These are phyloP conservation scores for Solanum etuberosum DNA, from an alignment of 257 asterid species.

Conservation along the genomic window DNA sequence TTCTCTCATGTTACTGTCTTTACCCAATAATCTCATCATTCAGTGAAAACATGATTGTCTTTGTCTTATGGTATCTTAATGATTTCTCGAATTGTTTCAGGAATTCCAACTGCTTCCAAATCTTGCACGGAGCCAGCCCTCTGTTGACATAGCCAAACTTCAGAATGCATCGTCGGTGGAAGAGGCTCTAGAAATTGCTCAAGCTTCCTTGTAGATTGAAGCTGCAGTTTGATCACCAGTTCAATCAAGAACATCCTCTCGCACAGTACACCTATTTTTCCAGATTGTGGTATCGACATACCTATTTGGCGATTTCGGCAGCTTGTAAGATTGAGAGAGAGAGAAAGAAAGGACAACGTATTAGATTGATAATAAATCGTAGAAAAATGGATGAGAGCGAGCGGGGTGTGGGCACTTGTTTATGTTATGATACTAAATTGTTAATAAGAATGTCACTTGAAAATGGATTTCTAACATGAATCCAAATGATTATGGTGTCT, in stretches of 20 bases:
- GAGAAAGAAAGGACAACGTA: neutral
- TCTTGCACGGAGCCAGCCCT: conserved; percentile 77
- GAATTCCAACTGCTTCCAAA: conserved; percentile 83
- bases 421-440: neutral
- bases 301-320: neutral
- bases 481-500: neutral
- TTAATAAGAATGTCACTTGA: neutral
- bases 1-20: neutral
- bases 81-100: conserved; percentile 12
- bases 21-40: neutral
- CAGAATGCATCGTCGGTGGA: conserved; percentile 75
- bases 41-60: neutral
- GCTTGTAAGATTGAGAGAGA: neutral
- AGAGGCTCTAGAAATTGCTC: conserved; percentile 72
- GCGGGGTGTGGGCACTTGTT: neutral
- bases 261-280: neutral
- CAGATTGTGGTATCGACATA: neutral
- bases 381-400: neutral
- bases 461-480: neutral
- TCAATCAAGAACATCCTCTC: neutral
- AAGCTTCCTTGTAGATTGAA: conserved; percentile 36
- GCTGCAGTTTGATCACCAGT: conserved; percentile 20
- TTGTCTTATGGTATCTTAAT: neutral
- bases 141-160: conserved; percentile 56
- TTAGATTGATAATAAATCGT: neutral